Conservation (phyloP, 768 basidiomycete genomes). For the Tulasnella sp. region DNA sequence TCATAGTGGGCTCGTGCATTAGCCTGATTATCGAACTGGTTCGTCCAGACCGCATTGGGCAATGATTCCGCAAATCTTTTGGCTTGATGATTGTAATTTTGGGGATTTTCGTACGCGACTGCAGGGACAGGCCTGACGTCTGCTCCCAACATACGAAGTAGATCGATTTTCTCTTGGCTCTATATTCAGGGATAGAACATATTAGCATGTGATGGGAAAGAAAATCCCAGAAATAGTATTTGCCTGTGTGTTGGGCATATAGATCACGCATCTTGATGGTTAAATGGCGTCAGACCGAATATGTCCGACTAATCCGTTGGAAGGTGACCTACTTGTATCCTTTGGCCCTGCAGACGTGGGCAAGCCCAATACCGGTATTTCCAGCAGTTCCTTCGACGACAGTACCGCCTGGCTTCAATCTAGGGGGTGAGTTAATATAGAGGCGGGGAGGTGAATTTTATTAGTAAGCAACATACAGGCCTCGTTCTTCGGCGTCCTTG, state of each 20-base stretch:
- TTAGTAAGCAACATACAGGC: slow-evolving; percentile 41
- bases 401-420: slow-evolving; percentile 85
- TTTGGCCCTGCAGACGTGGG: slow-evolving; percentile 81
- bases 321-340: slow-evolving; percentile 51
- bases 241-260: slow-evolving; percentile 93
- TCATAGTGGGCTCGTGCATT: slow-evolving; percentile 80
- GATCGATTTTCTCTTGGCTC: slow-evolving; percentile 98
- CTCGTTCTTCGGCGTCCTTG: slow-evolving; percentile 71
- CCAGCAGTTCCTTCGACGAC: slow-evolving; percentile 97
- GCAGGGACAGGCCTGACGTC: slow-evolving; percentile 95
- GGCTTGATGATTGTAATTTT: slow-evolving; percentile 97
- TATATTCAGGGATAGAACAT: slow-evolving; percentile 24
- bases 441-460: not conserved
- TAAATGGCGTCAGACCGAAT: not conserved
- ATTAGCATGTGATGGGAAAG: slow-evolving; percentile 4
- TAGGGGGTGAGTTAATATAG: slow-evolving; percentile 22
- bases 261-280: slow-evolving; percentile 70
- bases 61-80: slow-evolving; percentile 64
- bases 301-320: not conserved
- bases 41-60: slow-evolving; percentile 83
- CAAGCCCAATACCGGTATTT: slow-evolving; percentile 93
- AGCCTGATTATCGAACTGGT: slow-evolving; percentile 95
- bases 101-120: slow-evolving; percentile 87
- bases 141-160: slow-evolving; percentile 92
- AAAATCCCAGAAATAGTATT: slow-evolving; percentile 8